These are phyloP conservation scores for Teratosphaeria epicoccoides DNA, from an alignment of 2,329 filamentous ascomycete species.

Conservation along the genomic window DNA sequence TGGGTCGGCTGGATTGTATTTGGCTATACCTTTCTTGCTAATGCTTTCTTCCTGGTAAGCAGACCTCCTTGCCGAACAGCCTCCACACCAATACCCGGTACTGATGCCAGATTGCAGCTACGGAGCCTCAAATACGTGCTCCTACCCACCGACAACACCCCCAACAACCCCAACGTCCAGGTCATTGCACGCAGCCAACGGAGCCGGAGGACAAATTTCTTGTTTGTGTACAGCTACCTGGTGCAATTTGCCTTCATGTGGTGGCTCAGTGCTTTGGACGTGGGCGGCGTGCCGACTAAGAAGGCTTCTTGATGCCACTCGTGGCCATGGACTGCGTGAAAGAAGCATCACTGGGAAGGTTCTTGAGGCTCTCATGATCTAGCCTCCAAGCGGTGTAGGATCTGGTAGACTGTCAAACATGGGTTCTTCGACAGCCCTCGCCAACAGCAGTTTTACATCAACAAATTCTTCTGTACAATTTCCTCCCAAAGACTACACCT, in stretches of 20 bases:
- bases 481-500: too few species aligned
- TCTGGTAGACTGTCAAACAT: too few species aligned
- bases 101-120: too few species aligned
- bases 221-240: slow-evolving; percentile 89
- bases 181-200: slow-evolving; percentile 74
- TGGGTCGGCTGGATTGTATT: slow-evolving; percentile 87
- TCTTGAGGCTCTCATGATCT: too few species aligned
- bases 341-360: too few species aligned
- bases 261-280: slow-evolving; percentile 48
- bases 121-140: slow-evolving; percentile 93
- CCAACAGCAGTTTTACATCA: too few species aligned
- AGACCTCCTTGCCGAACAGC: not conserved
- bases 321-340: too few species aligned
- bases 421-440: too few species aligned
- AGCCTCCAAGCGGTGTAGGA: too few species aligned
- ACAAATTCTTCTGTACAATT: too few species aligned
- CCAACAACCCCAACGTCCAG: slow-evolving; percentile 54
- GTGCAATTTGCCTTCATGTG: slow-evolving; percentile 96
- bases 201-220: slow-evolving; percentile 78
- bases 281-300: slow-evolving; percentile 9
- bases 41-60: slow-evolving; percentile 85
- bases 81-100: too few species aligned
- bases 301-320: not conserved
- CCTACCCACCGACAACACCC: slow-evolving; percentile 66
- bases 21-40: slow-evolving; percentile 82